Evolutionary conservation across 163 green algal genomes (phyloP).

Genomic region (Chlamydomonas reinhardtii): DNA sequence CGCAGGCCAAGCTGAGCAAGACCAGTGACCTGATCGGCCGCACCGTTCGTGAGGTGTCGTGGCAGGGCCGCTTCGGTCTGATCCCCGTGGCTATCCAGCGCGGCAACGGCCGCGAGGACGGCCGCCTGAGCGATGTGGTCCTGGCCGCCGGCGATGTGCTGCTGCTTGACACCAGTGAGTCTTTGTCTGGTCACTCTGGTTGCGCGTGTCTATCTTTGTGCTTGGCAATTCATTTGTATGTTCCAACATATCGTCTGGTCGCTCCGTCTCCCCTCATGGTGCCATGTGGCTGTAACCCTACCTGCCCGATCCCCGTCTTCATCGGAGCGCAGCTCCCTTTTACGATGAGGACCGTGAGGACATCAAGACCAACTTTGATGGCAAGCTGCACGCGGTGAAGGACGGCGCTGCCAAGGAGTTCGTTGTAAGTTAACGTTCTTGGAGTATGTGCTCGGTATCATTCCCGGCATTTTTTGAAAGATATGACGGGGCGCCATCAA

Average conservation of each 20-base stretch:
- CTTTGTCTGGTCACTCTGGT: no score
- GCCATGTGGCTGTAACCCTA: no score
- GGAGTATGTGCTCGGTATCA: no score
- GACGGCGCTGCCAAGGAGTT: slow-evolving; percentile 66
- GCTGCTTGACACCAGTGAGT: slow-evolving; percentile 55
- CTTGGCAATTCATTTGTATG: no score
- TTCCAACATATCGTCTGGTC: no score
- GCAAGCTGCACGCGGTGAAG: slow-evolving; percentile 13
- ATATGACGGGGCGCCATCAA: no score
- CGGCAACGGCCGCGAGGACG: slow-evolving; percentile 48
- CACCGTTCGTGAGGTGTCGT: slow-evolving; percentile 70
- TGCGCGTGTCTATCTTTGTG: no score
- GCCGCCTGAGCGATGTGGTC: slow-evolving; percentile 63
- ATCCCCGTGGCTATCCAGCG: slow-evolving; percentile 84
- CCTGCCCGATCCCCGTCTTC: no score
- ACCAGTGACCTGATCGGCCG: slow-evolving; percentile 55
- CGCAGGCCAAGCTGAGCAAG: background rate
- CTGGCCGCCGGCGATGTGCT: slow-evolving; percentile 68
- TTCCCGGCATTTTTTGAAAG: no score
- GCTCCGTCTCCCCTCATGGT: background rate
- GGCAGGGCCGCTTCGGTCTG: slow-evolving; percentile 80
- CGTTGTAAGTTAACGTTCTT: slow-evolving; percentile 58
- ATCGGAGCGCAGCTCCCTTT: background rate
- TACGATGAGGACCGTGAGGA: background rate
- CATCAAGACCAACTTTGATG: slow-evolving; percentile 5